phyloP scores from a whole-genome alignment of 2,329 filamentous ascomycete species.

The Colletotrichum noveboracense region DNA sequence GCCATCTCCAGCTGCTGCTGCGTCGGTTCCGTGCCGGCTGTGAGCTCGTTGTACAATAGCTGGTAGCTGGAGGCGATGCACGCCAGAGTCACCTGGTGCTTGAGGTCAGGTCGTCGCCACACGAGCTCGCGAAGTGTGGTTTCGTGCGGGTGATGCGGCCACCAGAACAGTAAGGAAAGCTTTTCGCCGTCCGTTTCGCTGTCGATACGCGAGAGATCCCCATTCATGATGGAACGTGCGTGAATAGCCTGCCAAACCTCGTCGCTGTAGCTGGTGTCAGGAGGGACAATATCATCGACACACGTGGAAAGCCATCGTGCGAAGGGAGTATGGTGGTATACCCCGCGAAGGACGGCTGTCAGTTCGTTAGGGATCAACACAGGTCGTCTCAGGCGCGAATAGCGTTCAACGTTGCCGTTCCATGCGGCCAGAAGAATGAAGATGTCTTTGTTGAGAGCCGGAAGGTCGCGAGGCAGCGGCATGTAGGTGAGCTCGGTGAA shows the following conservation, averaged over 20 bases:
- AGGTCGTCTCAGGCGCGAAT: slow-evolving; percentile 36
- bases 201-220: slow-evolving; percentile 27
- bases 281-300: neutral
- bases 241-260: slow-evolving; percentile 22
- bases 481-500: slow-evolving; percentile 26
- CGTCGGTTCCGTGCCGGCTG: no score
- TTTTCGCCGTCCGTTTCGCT: neutral
- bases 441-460: slow-evolving; percentile 39
- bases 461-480: slow-evolving; percentile 40
- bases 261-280: rapidly evolving
- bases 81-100: neutral
- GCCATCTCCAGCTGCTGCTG: neutral
- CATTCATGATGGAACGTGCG: slow-evolving; percentile 36
- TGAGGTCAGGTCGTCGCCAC: neutral
- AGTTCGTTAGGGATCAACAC: slow-evolving; percentile 28
- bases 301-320: slow-evolving; percentile 21
- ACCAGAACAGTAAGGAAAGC: neutral
- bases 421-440: slow-evolving; percentile 42
- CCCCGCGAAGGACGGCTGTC: slow-evolving; percentile 34
- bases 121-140: neutral
- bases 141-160: neutral
- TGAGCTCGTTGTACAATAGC: neutral
- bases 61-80: neutral
- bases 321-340: slow-evolving; percentile 42
- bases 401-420: slow-evolving; percentile 43